Conservation (phyloP, 768 basidiomycete species). For the Trametes cingulata region DNA sequence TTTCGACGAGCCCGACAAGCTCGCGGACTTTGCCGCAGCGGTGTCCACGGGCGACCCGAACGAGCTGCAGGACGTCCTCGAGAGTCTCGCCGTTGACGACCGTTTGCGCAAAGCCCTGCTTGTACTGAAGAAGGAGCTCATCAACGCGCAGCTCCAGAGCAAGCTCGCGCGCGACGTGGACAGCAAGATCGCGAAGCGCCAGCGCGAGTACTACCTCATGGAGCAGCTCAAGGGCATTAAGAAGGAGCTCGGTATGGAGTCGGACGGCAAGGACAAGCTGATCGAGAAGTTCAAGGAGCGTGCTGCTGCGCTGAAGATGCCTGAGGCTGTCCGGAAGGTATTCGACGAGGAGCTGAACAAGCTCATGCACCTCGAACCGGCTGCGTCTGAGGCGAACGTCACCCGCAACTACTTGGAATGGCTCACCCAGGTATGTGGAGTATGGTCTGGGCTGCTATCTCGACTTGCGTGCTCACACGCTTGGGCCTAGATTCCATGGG, state of each 20-base stretch:
- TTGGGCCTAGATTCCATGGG: constrained; percentile 85
- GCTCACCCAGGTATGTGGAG: constrained; percentile 66
- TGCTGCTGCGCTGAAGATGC: constrained; percentile 82
- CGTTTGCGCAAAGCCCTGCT: constrained; percentile 86
- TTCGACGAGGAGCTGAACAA: constrained; percentile 96
- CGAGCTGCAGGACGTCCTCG: constrained; percentile 92
- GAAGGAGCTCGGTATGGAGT: constrained; percentile 94
- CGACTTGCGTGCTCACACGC: constrained; percentile 1
- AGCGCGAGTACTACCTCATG: constrained; percentile 94
- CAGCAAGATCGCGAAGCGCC: constrained; percentile 90
- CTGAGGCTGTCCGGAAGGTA: constrained; percentile 84
- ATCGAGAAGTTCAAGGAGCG: constrained; percentile 91
- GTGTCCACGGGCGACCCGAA: constrained; percentile 90
- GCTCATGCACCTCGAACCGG: constrained; percentile 85
- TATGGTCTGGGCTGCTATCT: constrained; percentile 2
- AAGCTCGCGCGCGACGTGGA: constrained; percentile 94
- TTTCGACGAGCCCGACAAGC: constrained; percentile 96
- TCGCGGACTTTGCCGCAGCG: constrained; percentile 96
- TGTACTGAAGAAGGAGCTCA: constrained; percentile 96
- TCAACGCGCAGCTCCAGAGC: constrained; percentile 92
- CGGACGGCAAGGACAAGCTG: constrained; percentile 91
- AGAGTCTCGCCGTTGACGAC: constrained; percentile 83
- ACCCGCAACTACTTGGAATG: constrained; percentile 94
- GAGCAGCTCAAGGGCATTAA: constrained; percentile 96
- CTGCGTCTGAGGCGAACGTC: constrained; percentile 90